These are phyloP conservation scores for Chernovozyma sophiae-reginae DNA, from an alignment of 1,139 yeast species.

Conservation along the genomic window DNA sequence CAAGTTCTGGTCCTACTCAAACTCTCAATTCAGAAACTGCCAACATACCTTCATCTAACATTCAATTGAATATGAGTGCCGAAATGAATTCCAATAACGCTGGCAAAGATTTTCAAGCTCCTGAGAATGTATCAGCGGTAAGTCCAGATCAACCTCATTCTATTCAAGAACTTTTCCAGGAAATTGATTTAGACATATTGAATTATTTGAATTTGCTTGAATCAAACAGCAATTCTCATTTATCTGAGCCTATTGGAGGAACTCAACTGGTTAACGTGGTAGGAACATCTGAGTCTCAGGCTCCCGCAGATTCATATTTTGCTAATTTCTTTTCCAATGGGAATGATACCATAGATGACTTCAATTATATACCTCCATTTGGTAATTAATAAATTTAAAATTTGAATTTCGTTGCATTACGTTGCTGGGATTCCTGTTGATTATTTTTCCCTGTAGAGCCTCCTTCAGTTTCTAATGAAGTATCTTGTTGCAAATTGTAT, in stretches of 20 bases:
- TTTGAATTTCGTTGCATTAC: slow-evolving; percentile 7
- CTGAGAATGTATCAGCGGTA: background rate
- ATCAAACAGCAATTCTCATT: slow-evolving; percentile 16
- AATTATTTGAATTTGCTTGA: slow-evolving; percentile 27
- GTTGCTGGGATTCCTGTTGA: background rate
- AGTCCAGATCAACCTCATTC: slow-evolving; percentile 9
- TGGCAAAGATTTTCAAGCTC: background rate
- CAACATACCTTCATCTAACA: background rate
- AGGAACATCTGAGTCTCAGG: background rate
- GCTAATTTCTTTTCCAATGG: slow-evolving; percentile 4
- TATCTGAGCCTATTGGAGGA: slow-evolving; percentile 1
- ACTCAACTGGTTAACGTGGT: background rate
- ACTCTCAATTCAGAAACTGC: background rate
- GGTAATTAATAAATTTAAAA: slow-evolving; percentile 6
- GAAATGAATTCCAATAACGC: background rate
- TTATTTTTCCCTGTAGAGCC: background rate
- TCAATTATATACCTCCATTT: background rate
- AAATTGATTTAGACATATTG: slow-evolving; percentile 27
- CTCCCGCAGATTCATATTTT: slow-evolving; percentile 3
- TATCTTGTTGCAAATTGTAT: slow-evolving; percentile 4
- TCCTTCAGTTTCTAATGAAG: slow-evolving; percentile 2
- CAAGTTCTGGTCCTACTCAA: background rate
- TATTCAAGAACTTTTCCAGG: slow-evolving; percentile 29
- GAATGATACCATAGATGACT: background rate
- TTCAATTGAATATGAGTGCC: background rate